These are phyloP conservation scores for Penicillium sp. DNA, from an alignment of 2,329 filamentous ascomycete species.

Conservation along the genomic window DNA sequence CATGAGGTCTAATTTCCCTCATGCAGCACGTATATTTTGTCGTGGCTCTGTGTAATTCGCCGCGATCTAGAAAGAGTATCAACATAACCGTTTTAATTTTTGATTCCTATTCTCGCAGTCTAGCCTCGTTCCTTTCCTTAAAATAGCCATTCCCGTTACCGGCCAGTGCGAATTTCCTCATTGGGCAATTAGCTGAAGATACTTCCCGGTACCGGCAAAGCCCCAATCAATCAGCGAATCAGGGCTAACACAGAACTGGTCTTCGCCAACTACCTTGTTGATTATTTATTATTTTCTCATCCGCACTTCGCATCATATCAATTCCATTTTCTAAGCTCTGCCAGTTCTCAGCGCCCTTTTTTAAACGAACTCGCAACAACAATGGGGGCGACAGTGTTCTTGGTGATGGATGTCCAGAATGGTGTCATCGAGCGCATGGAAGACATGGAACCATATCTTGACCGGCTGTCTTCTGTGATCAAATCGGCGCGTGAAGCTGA, in stretches of 20 bases:
- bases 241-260: not conserved
- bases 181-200: not conserved
- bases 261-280: not conserved
- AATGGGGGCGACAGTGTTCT: slow-evolving; percentile 24
- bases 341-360: not conserved
- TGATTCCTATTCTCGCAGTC: too few relatives aligned
- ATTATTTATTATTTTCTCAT: not conserved
- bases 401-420: slow-evolving; percentile 35
- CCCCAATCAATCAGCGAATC: too few relatives aligned
- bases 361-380: not conserved
- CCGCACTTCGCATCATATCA: not conserved
- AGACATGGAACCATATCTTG: slow-evolving; percentile 21
- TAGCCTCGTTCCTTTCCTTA: too few relatives aligned
- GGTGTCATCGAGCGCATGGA: slow-evolving; percentile 24
- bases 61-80: too few relatives aligned
- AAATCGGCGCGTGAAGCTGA: slow-evolving; percentile 22
- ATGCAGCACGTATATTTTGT: not conserved
- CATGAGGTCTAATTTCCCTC: not conserved
- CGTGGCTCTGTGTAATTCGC: not conserved
- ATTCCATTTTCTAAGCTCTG: not conserved
- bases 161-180: not conserved
- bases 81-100: too few relatives aligned
- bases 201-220: not conserved
- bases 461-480: slow-evolving; percentile 19
- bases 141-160: not conserved